Evolutionary conservation across 164 flowering plant genomes (phyloP).

Genomic region (Umbilicus rupestris): DNA sequence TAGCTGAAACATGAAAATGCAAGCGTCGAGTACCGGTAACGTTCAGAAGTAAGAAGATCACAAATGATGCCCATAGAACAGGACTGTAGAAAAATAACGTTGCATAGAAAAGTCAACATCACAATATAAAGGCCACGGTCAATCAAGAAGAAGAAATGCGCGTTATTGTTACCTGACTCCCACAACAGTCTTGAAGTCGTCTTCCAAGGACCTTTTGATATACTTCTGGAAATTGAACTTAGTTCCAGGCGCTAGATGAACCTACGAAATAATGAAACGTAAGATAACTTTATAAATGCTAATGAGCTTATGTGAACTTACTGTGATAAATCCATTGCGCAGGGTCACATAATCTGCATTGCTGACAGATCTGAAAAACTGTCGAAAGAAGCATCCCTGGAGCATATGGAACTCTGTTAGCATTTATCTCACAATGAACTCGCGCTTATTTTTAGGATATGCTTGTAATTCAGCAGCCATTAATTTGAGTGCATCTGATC

Average conservation of each 20-base stretch:
- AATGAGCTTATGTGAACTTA: slow-evolving; percentile 11
- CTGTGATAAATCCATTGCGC: slow-evolving; percentile 78
- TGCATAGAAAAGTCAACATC: neutral
- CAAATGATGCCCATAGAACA: slow-evolving; percentile 40
- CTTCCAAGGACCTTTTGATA: slow-evolving; percentile 53
- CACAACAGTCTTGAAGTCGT: slow-evolving; percentile 54
- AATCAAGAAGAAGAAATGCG: neutral
- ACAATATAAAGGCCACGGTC: neutral
- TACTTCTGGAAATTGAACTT: slow-evolving; percentile 60
- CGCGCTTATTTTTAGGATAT: too few species aligned
- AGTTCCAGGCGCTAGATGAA: slow-evolving; percentile 46
- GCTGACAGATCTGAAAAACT: slow-evolving; percentile 74
- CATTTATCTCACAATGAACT: too few species aligned
- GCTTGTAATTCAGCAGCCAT: neutral
- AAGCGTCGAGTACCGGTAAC: slow-evolving; percentile 25
- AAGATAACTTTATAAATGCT: neutral
- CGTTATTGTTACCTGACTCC: slow-evolving; percentile 41
- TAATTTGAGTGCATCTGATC: too few species aligned
- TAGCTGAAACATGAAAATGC: neutral
- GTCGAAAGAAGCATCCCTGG: slow-evolving; percentile 86
- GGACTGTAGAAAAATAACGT: slow-evolving; percentile 26
- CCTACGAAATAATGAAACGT: slow-evolving; percentile 18
- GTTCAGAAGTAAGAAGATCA: slow-evolving; percentile 42
- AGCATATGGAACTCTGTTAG: slow-evolving; percentile 9
- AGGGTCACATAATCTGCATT: slow-evolving; percentile 77